These are phyloP conservation scores for Echria macrotheca DNA, from an alignment of 495 filamentous ascomycete genomes.

Conservation along the genomic window DNA sequence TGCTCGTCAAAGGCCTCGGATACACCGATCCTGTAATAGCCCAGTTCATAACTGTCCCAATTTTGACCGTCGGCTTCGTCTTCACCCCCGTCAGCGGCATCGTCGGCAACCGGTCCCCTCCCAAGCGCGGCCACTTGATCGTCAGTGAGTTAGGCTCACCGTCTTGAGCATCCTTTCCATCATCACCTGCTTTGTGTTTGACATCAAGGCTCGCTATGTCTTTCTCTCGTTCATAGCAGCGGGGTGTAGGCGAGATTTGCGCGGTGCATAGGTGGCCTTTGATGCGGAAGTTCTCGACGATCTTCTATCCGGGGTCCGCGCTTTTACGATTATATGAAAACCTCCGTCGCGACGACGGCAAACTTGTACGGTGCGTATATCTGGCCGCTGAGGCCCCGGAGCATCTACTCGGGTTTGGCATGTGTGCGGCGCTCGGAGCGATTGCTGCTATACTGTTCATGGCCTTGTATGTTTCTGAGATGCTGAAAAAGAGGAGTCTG, in stretches of 20 bases:
- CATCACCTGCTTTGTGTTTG: slow-evolving; percentile 37
- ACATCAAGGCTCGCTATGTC: slow-evolving; percentile 44
- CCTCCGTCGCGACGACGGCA: slow-evolving; percentile 43
- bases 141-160: slow-evolving; percentile 35
- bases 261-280: slow-evolving; percentile 38
- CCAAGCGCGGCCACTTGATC: slow-evolving; percentile 22
- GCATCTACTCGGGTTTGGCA: slow-evolving; percentile 21
- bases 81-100: slow-evolving; percentile 29
- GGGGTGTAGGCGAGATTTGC: slow-evolving; percentile 45
- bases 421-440: background rate
- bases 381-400: slow-evolving; percentile 25
- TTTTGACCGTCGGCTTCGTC: slow-evolving; percentile 42
- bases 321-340: slow-evolving; percentile 45
- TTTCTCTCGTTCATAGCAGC: slow-evolving; percentile 47
- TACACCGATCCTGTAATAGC: slow-evolving; percentile 34
- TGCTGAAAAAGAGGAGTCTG: too few species aligned
- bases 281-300: slow-evolving; percentile 37
- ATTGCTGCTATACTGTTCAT: background rate
- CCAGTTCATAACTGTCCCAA: slow-evolving; percentile 40
- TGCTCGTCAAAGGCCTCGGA: slow-evolving; percentile 42
- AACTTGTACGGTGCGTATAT: slow-evolving; percentile 44
- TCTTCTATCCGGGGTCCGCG: slow-evolving; percentile 37
- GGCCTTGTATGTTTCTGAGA: too few species aligned
- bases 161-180: slow-evolving; percentile 39
- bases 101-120: slow-evolving; percentile 22